Base-by-base conservation (phyloP, 2,329 filamentous ascomycete species). In the Aureobasidium sp. region DNA sequence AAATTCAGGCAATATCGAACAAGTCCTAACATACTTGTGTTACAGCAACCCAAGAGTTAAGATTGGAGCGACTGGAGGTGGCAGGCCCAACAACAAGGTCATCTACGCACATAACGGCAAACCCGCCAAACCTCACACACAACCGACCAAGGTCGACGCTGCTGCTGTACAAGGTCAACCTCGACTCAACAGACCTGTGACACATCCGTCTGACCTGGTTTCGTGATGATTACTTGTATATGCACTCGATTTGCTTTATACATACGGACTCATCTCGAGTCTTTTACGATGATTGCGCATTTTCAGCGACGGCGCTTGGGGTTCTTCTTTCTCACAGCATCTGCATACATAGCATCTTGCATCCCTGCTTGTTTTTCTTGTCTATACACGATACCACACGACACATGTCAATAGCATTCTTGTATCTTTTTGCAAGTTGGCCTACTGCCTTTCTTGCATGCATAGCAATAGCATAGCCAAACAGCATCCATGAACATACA, bases 1-100 rank as follows among this genome's bases (percentile, higher is more conserved):
- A 55, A 55, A n/a, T 55, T 39, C 50, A 54, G 29, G 41, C 27
- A 32, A 25, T 41, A 34, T 45, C 9, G 34, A 34, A 34, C 10
- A n/a, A 32, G 27, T 42, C 16, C 50, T 54, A 54, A 54, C 50
- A 42, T 9, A 32, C 21, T 21, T 54, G 27, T 54, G 36, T 54
- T 10, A 37, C 29, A 47, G 54, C n/a, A 58, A 29, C 2, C 41
- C n/a, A 34, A 27, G 2, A 3, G 3, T 8, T 21, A 15, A 21
- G 0, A 42, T 25, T n/a, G 45, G 34, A 50, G 44, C 45, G 25
- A 59, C 44, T 29, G 57, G 57, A 34, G 15, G 15, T 34, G 37
- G 27, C 37, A 59, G 57, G 9, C 57, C 57, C 10, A 49, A 32
- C 21, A 9, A 41, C 57, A 58, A 58, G n/a, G 42, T 58, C 54